Evolutionary conservation across 2,329 filamentous ascomycete genomes (phyloP).

Genomic region (Phyllosticta citrichinensis): DNA sequence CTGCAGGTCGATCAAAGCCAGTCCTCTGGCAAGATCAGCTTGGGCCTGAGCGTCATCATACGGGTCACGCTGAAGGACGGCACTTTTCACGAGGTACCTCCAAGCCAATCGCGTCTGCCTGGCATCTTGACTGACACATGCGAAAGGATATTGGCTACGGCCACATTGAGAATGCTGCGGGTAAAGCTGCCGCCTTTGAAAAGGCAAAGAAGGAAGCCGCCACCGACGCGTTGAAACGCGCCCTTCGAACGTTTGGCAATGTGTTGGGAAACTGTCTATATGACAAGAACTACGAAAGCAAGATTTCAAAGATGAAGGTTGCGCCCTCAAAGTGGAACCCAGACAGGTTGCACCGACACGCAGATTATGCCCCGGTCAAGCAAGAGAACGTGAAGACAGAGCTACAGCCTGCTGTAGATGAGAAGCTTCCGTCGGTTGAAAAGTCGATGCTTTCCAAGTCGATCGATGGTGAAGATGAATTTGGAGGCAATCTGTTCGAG

Average conservation of each 20-base stretch:
- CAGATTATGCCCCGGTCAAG: slow-evolving; percentile 51
- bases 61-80: slow-evolving; percentile 85
- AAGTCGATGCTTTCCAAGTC: slow-evolving; percentile 25
- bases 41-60: slow-evolving; percentile 84
- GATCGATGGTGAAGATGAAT: slow-evolving; percentile 45
- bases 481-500: slow-evolving; percentile 45
- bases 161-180: slow-evolving; percentile 90
- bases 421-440: slow-evolving; percentile 22
- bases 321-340: slow-evolving; percentile 68
- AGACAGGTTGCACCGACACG: slow-evolving; percentile 70
- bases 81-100: slow-evolving; percentile 71
- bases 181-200: slow-evolving; percentile 91
- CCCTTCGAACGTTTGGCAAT: slow-evolving; percentile 87
- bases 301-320: slow-evolving; percentile 83
- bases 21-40: slow-evolving; percentile 65
- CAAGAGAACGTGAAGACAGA: slow-evolving; percentile 7
- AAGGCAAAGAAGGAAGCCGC: slow-evolving; percentile 98
- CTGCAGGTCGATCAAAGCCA: slow-evolving; percentile 66
- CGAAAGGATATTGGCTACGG: slow-evolving; percentile 81
- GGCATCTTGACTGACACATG: slow-evolving; percentile 4
- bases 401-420: slow-evolving; percentile 13
- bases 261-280: slow-evolving; percentile 98
- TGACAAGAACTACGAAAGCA: slow-evolving; percentile 85
- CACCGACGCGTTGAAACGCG: slow-evolving; percentile 84
- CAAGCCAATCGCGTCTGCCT: too few species aligned